phyloP scores from a whole-genome alignment of 306 rosid species.

The Citrullus mucosospermus region DNA sequence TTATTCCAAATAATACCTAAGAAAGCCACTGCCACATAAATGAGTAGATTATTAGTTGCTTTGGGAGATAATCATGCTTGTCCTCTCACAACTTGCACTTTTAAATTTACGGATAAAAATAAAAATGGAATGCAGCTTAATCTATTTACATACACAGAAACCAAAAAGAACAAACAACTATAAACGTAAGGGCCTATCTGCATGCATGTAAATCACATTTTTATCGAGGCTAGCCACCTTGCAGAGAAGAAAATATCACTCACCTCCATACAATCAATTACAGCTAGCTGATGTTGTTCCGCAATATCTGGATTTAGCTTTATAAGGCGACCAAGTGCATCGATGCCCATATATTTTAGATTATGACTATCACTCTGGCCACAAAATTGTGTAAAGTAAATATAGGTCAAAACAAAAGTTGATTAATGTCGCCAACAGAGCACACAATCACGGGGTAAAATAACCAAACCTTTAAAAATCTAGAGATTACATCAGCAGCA shows the following conservation, averaged over 20 bases:
- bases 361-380: conserved; percentile 94
- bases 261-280: conserved; percentile 98
- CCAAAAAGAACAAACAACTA: neutral
- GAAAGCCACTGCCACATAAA: neutral
- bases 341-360: conserved; percentile 96
- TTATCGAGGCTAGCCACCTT: neutral
- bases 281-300: conserved; percentile 93
- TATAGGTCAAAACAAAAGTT: neutral
- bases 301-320: conserved; percentile 82
- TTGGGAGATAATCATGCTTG: neutral
- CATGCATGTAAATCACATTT: neutral
- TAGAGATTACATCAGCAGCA: conserved; percentile 77
- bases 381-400: conserved; percentile 1
- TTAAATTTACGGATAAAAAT: neutral
- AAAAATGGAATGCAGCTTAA: neutral
- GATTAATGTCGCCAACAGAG: neutral
- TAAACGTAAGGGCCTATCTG: neutral
- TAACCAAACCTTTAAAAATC: conserved; percentile 68
- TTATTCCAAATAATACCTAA: neutral
- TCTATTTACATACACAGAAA: neutral
- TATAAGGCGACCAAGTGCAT: conserved; percentile 85
- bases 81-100: neutral
- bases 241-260: conserved; percentile 6
- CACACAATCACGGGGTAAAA: neutral
- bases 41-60: neutral